These are phyloP conservation scores for Albizia julibrissin DNA, from an alignment of 306 rosid genomes.

Conservation along the genomic window DNA sequence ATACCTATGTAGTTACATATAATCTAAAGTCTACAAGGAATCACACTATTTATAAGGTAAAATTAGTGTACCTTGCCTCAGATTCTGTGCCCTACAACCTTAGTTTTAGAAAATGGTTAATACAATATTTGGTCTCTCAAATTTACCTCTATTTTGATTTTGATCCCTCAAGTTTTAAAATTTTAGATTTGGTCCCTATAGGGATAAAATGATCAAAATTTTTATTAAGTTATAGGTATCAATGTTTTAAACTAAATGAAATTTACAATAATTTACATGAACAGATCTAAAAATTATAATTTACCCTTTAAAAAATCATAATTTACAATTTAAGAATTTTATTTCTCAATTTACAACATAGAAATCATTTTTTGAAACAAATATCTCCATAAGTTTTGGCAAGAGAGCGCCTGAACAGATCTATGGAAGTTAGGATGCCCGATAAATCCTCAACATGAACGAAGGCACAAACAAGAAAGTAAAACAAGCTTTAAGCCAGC, in stretches of 20 bases:
- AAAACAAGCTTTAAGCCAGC: conserved; percentile 13
- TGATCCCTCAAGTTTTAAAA: no score
- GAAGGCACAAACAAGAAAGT: not conserved
- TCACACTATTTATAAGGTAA: not conserved
- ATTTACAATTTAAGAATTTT: conserved; percentile 10
- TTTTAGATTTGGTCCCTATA: no score
- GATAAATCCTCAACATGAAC: not conserved
- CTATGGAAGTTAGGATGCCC: conserved; percentile 27
- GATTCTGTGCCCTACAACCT: not conserved
- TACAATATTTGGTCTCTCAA: no score
- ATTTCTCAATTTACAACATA: not conserved
- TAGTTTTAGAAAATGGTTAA: no score
- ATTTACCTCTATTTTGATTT: no score
- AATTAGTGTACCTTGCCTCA: not conserved
- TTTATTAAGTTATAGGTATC: no score
- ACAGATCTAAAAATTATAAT: no score
- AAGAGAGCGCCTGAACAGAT: conserved; percentile 13
- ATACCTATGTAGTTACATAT: not conserved
- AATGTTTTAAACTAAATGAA: no score
- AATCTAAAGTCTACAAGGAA: not conserved
- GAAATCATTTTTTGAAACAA: not conserved
- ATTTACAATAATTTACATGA: no score
- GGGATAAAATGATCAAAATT: rapidly evolving
- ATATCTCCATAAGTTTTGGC: not conserved
- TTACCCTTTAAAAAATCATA: not conserved